phyloP scores from a whole-genome alignment of 371 early-diverging fungal species.

The Apophysomyces ossiformis region DNA sequence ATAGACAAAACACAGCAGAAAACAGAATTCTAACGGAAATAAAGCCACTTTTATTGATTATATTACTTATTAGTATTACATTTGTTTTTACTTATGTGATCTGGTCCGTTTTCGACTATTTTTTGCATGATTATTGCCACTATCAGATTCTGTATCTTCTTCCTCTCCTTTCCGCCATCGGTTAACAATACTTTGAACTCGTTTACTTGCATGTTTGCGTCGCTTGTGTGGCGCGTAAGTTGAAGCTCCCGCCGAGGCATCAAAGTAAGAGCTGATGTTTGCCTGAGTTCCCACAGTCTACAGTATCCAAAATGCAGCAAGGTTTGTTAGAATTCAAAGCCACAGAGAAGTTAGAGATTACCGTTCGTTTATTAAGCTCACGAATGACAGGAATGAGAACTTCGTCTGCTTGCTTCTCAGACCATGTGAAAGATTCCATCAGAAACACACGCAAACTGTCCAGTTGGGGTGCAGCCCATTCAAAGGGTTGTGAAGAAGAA shows the following conservation, averaged over 20 bases:
- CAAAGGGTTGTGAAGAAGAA: constrained; percentile 62
- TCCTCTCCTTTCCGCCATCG: constrained; percentile 28
- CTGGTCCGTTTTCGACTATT: too few relatives aligned
- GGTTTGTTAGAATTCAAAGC: background rate
- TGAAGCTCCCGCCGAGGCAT: constrained; percentile 25
- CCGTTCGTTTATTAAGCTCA: constrained; percentile 63
- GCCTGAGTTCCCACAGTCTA: constrained; percentile 42
- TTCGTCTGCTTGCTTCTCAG: constrained; percentile 55
- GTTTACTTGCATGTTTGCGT: constrained; percentile 46
- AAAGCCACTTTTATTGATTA: too few relatives aligned
- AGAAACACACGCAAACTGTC: constrained; percentile 72
- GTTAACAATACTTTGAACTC: constrained; percentile 42
- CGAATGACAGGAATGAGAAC: constrained; percentile 81
- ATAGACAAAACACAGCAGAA: too few relatives aligned
- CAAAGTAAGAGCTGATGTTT: constrained; percentile 52
- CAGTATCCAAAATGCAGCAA: background rate
- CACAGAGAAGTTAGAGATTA: constrained; percentile 15
- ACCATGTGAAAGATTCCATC: constrained; percentile 51
- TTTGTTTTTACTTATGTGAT: too few relatives aligned
- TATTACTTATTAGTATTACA: too few relatives aligned
- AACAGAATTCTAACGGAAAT: too few relatives aligned
- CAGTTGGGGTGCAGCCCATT: constrained; percentile 88
- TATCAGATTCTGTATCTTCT: background rate
- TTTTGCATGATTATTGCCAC: too few relatives aligned
- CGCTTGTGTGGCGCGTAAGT: constrained; percentile 20